Conservation (phyloP, 2,329 filamentous ascomycete genomes). For the Fusarium neocosmosporiellum region DNA sequence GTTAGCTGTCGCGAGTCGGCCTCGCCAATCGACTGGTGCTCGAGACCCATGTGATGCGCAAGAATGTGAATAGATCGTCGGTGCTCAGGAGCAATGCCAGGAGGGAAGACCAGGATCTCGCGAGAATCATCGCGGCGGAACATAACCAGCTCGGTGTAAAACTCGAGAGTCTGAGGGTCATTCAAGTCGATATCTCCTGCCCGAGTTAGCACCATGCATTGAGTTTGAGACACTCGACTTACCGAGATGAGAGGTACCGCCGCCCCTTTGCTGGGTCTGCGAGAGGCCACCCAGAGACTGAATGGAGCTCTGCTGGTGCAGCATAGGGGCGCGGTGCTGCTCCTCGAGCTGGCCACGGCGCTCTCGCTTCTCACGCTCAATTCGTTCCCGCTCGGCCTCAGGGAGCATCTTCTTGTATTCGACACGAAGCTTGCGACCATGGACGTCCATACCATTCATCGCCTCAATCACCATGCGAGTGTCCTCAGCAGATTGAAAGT, state of each 20-base stretch:
- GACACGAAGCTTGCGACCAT: constrained; percentile 92
- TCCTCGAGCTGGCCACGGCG: constrained; percentile 96
- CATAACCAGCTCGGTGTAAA: constrained; percentile 88
- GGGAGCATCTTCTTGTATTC: constrained; percentile 99
- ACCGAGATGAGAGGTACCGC: constrained; percentile 58
- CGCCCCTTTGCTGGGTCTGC: constrained; percentile 66
- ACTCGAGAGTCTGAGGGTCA: constrained; percentile 85
- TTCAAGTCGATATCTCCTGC: constrained; percentile 85
- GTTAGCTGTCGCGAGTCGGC: constrained; percentile 91
- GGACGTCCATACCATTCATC: constrained; percentile 95
- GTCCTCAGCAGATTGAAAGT: constrained; percentile 96
- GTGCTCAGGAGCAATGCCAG: constrained; percentile 82
- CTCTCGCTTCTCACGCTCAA: constrained; percentile 96
- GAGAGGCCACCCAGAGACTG: constrained; percentile 77
- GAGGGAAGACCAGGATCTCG: constrained; percentile 86
- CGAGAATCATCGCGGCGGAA: constrained; percentile 85
- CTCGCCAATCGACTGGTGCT: constrained; percentile 89
- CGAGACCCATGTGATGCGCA: constrained; percentile 93
- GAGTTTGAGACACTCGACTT: constrained; percentile 40
- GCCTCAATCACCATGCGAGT: constrained; percentile 91
- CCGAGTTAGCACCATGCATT: constrained; percentile 24
- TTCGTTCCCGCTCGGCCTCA: constrained; percentile 91
- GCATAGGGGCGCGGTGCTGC: constrained; percentile 83
- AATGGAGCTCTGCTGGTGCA: constrained; percentile 88
- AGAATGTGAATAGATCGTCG: constrained; percentile 93